Base-by-base conservation (phyloP, 805 yeast species). In the Ogataea polymorpha region DNA sequence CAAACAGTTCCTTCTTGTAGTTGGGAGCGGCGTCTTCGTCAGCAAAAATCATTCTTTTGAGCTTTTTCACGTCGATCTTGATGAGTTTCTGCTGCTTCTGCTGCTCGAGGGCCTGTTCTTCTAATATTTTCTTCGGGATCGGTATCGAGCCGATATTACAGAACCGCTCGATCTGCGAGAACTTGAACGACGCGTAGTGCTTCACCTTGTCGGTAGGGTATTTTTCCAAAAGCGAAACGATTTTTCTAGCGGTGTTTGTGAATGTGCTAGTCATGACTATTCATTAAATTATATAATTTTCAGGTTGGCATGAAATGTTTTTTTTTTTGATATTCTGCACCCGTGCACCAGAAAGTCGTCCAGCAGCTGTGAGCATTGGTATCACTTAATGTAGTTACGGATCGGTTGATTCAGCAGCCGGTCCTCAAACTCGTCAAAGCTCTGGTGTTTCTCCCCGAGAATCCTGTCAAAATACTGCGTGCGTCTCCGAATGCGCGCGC, bases 171-270 rank as follows among this genome's bases (percentile, higher is more conserved):
- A 83, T 64, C 60, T 85, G 93, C 0, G 74, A 59, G 33, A 77
- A 80, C 55, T 80, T 85, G 65, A 85, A 82, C 5, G 87, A 80
- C 0, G 85, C 79, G 46, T 79, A 70, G 56, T 82, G 87, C 51
- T 74, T 74, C 37, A 86, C 70, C 45, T 80, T 73, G 51, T 85
- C 93, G 44, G 75, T 71, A 12, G 95, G 95, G 31, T 83, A 69
- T 16, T 73, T 73, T 49, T 80, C 81, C 35, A 85, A 61, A 10
- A 80, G 63, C 24, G 70, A 67, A 23, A 84, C 74, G 35, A 85
- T 71, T 48, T 74, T 73, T 53, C 74, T 76, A 3, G 80, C 79
- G 2, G 54, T 39, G 16, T 47, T 41, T 5, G 45, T 27, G 11
- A 43, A 20, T 21, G 28, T 27, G 31, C 31, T 23, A 10, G 44